A percentile compares a stretch with the other conserved stretches of the same genome.
Conservation (phyloP, 768 basidiomycete genomes). For the Pleurotus tuoliensis region DNA sequence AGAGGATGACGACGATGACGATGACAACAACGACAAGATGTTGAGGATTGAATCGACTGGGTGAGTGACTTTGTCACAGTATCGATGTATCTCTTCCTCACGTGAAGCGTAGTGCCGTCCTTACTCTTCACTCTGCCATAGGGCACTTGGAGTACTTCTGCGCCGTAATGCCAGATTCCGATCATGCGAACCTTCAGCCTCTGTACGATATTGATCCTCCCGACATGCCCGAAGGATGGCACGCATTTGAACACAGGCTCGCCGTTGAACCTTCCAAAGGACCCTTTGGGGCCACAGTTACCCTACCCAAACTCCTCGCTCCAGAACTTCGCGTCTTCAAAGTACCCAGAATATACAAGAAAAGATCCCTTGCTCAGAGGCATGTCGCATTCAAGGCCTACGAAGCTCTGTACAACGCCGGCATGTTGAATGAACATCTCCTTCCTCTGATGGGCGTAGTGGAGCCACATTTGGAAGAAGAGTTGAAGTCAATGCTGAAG, state of each 20-base stretch:
- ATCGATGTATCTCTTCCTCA: background rate
- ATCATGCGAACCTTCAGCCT: constrained; percentile 46
- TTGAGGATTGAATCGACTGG: constrained; percentile 60
- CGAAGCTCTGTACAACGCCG: constrained; percentile 48
- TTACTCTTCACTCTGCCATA: constrained; percentile 67
- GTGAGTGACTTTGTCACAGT: constrained; percentile 26
- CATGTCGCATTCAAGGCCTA: constrained; percentile 74
- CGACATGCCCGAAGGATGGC: constrained; percentile 59
- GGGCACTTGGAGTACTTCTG: constrained; percentile 75
- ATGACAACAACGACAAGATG: constrained; percentile 33
- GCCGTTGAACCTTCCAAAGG: constrained; percentile 27
- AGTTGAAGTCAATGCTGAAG: constrained; percentile 55
- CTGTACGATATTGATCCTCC: constrained; percentile 68
- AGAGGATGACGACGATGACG: constrained; percentile 16
- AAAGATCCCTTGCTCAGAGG: constrained; percentile 61
- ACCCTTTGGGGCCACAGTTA: constrained; percentile 64
- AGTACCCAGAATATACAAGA: constrained; percentile 42
- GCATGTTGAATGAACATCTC: constrained; percentile 65
- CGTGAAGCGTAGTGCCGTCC: constrained; percentile 48
- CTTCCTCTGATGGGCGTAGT: constrained; percentile 59
- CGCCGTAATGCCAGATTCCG: constrained; percentile 54
- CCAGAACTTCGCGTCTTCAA: constrained; percentile 48
- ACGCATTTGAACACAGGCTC: constrained; percentile 32
- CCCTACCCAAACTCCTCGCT: constrained; percentile 54
- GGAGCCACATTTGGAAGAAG: constrained; percentile 54